Conservation (phyloP, 768 basidiomycete genomes). For the Lactarius vividus region DNA sequence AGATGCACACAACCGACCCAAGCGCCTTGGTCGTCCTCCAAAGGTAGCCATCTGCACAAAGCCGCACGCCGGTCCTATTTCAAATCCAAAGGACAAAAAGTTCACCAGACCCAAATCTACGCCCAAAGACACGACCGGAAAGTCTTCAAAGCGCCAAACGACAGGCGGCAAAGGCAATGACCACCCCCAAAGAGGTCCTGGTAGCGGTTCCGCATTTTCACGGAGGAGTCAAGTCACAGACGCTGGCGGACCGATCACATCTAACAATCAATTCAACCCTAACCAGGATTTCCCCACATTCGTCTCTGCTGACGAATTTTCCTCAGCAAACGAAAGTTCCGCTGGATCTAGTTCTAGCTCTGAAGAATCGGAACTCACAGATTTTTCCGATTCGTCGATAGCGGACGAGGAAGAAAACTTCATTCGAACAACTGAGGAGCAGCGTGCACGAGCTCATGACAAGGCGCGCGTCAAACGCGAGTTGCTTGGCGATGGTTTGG, state of each 20-base stretch:
- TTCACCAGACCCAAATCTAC: constrained; percentile 13
- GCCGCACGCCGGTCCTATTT: not conserved
- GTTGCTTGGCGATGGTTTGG: constrained; percentile 50
- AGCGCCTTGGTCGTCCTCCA: constrained; percentile 16
- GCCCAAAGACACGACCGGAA: constrained; percentile 28
- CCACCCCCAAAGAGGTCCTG: constrained; percentile 4
- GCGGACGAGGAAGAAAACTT: constrained; percentile 25
- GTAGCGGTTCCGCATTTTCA: constrained; percentile 14
- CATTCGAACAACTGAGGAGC: constrained; percentile 25
- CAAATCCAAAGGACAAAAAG: constrained; percentile 18
- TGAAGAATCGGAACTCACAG: constrained; percentile 22
- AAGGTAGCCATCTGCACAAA: constrained; percentile 5
- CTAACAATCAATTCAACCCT: constrained; percentile 4
- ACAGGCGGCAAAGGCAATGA: constrained; percentile 11
- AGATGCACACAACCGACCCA: constrained; percentile 13
- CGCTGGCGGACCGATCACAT: constrained; percentile 17
- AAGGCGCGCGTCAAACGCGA: constrained; percentile 59
- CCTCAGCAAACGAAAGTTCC: constrained; percentile 34
- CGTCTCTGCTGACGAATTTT: constrained; percentile 28
- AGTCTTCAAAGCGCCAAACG: constrained; percentile 8
- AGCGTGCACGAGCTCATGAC: constrained; percentile 31
- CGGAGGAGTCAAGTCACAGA: constrained; percentile 18
- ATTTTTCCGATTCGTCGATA: constrained; percentile 28
- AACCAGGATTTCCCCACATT: constrained; percentile 26
- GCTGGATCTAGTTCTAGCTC: constrained; percentile 26